These are phyloP conservation scores for Vigna unguiculata DNA, from an alignment of 306 rosid species.

Conservation along the genomic window DNA sequence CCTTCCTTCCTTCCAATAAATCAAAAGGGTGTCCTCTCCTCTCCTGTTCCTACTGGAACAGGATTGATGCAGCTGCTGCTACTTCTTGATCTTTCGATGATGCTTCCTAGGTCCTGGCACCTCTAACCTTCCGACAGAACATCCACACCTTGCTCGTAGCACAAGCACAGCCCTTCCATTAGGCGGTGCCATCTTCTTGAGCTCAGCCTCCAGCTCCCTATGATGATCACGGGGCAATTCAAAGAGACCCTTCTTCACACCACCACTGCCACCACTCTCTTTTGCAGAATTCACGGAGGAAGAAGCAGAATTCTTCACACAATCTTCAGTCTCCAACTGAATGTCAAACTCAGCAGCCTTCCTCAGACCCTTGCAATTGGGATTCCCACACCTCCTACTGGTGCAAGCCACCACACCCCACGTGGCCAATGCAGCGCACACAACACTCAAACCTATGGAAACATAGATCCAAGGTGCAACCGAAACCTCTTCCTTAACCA, in stretches of 20 bases:
- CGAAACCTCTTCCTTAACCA: slow-evolving; percentile 75
- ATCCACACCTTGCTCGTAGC: slow-evolving; percentile 89
- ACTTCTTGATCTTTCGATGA: slow-evolving; percentile 83
- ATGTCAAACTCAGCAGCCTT: slow-evolving; percentile 93
- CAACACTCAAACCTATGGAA: slow-evolving; percentile 64
- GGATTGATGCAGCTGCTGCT: slow-evolving; percentile 55
- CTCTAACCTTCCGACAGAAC: slow-evolving; percentile 96
- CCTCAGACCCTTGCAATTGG: slow-evolving; percentile 77
- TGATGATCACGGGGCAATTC: slow-evolving; percentile 92
- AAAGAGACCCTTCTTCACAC: slow-evolving; percentile 74
- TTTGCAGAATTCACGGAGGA: neutral
- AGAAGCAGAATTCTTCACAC: slow-evolving; percentile 75
- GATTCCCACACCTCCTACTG: slow-evolving; percentile 79
- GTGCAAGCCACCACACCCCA: slow-evolving; percentile 75
- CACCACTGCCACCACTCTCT: slow-evolving; percentile 38
- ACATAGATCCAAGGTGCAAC: slow-evolving; percentile 75
- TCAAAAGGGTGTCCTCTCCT: slow-evolving; percentile 37
- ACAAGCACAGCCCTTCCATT: slow-evolving; percentile 92
- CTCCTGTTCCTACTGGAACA: slow-evolving; percentile 4
- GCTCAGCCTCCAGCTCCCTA: slow-evolving; percentile 87
- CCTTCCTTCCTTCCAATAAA: slow-evolving; percentile 32
- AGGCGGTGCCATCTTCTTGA: slow-evolving; percentile 96
- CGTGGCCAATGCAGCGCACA: slow-evolving; percentile 71
- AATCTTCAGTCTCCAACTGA: slow-evolving; percentile 95
- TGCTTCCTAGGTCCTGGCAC: slow-evolving; percentile 85